phyloP scores from a whole-genome alignment of 306 rosid species.

The Medicago truncatula region MtrunA17r5.0-ANR NC_053043.1:50511501-50512000 shows the following conservation, averaged over 20 bases:
- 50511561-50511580: not conserved
- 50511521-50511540: conserved; percentile 51
- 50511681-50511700: conserved; percentile 7
- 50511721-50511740: conserved; percentile 13
- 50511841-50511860: not conserved
- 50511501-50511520: conserved; percentile 15
- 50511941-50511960: conserved; percentile 62
- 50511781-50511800: conserved; percentile 25
- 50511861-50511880: conserved; percentile 3
- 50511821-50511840: conserved; percentile 18
- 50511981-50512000: conserved; percentile 47
- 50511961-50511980: conserved; percentile 66
- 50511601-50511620: not conserved
- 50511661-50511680: conserved; percentile 6
- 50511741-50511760: conserved; percentile 17
- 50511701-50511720: not conserved
- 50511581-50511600: not conserved
- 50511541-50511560: conserved; percentile 50
- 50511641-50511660: not conserved
- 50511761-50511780: conserved; percentile 1
- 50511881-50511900: conserved; percentile 24
- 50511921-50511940: not conserved
- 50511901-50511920: conserved; percentile 8
- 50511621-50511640: not conserved
- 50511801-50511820: conserved; percentile 21